These are phyloP conservation scores for Aristolochia fimbriata DNA, from an alignment of 164 flowering plant species.

Conservation along the genomic window DNA sequence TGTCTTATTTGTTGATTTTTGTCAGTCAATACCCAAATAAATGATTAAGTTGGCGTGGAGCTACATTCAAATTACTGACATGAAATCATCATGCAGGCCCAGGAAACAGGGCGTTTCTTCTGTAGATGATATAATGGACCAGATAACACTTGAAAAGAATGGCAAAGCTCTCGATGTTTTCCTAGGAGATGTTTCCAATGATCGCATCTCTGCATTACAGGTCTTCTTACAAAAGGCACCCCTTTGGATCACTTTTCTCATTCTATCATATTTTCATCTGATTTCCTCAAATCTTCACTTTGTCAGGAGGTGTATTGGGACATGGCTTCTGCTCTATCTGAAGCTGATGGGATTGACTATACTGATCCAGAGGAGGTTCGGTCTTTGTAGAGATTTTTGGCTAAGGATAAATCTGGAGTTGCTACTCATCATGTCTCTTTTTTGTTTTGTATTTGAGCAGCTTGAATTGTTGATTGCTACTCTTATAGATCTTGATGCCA, in stretches of 20 bases:
- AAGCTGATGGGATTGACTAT: constrained; percentile 92
- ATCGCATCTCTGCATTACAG: constrained; percentile 83
- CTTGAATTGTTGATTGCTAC: constrained; percentile 76
- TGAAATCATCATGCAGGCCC: constrained; percentile 13
- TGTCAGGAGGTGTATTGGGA: constrained; percentile 81
- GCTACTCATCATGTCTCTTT: background rate
- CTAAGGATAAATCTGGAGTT: background rate
- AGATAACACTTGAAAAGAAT: constrained; percentile 76
- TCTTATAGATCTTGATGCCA: constrained; percentile 97
- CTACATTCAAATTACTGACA: background rate
- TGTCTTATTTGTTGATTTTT: too few relatives aligned
- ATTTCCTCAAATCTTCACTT: background rate
- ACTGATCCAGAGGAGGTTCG: constrained; percentile 93
- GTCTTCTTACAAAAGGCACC: constrained; percentile 19
- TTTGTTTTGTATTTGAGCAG: constrained; percentile 27
- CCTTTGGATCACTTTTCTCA: background rate
- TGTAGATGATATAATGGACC: constrained; percentile 20
- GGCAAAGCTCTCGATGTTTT: constrained; percentile 63
- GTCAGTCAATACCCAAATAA: too few relatives aligned
- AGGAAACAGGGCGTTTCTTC: constrained; percentile 34
- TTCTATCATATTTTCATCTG: background rate
- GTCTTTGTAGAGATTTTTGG: background rate
- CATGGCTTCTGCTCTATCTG: constrained; percentile 87
- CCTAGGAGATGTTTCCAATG: constrained; percentile 65
- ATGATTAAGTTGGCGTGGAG: too few relatives aligned